phyloP scores from a whole-genome alignment of 495 filamentous ascomycete genomes.

The Physcia stellaris region DNA sequence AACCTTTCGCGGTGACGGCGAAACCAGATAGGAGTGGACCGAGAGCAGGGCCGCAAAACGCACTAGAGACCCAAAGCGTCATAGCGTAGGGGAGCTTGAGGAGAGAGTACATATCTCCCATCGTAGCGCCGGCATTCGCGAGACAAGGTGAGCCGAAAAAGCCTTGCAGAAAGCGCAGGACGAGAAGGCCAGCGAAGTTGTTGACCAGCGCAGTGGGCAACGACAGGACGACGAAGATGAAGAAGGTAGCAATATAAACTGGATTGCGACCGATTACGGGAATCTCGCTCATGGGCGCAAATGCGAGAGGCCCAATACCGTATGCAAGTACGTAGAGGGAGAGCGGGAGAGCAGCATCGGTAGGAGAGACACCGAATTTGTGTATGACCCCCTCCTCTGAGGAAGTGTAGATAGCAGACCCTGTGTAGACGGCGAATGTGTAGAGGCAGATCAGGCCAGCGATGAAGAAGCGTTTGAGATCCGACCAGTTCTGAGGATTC shows the following conservation, averaged over 20 bases:
- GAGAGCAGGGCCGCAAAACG: constrained; percentile 33
- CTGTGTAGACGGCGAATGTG: constrained; percentile 35
- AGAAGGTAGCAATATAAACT: constrained; percentile 31
- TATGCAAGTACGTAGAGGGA: constrained; percentile 34
- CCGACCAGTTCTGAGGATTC: constrained; percentile 44
- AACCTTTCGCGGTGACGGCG: constrained; percentile 42
- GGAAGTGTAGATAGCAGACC: constrained; percentile 31
- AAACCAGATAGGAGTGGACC: constrained; percentile 53
- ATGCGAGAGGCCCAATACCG: constrained; percentile 34
- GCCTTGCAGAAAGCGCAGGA: constrained; percentile 40
- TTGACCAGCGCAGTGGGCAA: constrained; percentile 30
- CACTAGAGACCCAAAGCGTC: constrained; percentile 38
- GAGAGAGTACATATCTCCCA: constrained; percentile 41
- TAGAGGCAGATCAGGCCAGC: constrained; percentile 30
- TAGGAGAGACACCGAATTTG: constrained; percentile 31
- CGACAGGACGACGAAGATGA: constrained; percentile 39
- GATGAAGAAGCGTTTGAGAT: constrained; percentile 24
- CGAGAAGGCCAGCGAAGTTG: constrained; percentile 38
- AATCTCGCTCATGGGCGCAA: constrained; percentile 36
- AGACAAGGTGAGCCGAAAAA: constrained; percentile 38
- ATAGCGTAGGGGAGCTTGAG: constrained; percentile 40
- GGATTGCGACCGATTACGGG: constrained; percentile 36
- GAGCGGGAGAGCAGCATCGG: constrained; percentile 34
- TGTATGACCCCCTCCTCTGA: constrained; percentile 21
- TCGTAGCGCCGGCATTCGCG: constrained; percentile 39